Evolutionary conservation across 768 basidiomycete genomes (phyloP).

Genomic region (Galerina marginata): DNA sequence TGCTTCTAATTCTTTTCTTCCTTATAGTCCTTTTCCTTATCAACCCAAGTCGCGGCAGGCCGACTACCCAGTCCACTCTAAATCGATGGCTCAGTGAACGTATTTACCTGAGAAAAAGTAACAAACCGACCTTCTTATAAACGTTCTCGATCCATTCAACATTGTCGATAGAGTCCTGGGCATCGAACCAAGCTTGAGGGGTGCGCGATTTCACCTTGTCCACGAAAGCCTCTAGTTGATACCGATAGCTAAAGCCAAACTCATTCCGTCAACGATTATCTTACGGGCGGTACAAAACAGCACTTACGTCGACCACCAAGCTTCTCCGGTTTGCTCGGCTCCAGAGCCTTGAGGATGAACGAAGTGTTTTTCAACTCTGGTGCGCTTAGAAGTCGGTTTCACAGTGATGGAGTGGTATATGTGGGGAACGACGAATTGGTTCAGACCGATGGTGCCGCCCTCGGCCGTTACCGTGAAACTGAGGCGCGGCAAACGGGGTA

Average conservation of each 20-base stretch:
- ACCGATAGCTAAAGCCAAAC: constrained; percentile 34
- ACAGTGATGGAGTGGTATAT: constrained; percentile 52
- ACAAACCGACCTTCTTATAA: constrained; percentile 45
- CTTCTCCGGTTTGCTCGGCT: constrained; percentile 44
- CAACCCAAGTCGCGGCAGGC: too few relatives aligned
- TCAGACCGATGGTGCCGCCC: too few relatives aligned
- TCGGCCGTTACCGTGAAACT: too few relatives aligned
- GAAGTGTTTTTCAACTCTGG: constrained; percentile 51
- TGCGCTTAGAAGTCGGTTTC: constrained; percentile 32
- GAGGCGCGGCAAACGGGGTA: constrained; percentile 37
- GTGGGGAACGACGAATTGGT: constrained; percentile 14
- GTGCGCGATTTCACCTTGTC: constrained; percentile 57
- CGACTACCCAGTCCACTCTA: too few relatives aligned
- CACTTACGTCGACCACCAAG: constrained; percentile 56
- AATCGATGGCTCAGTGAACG: too few relatives aligned
- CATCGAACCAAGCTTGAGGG: constrained; percentile 59
- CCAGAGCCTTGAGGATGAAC: constrained; percentile 44
- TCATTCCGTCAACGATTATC: too few relatives aligned
- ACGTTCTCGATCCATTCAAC: constrained; percentile 65
- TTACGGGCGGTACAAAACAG: too few relatives aligned
- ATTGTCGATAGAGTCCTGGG: constrained; percentile 59
- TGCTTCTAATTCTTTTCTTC: too few relatives aligned
- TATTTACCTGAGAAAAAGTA: too few relatives aligned
- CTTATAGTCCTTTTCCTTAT: too few relatives aligned
- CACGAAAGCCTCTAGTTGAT: constrained; percentile 69